These are phyloP conservation scores for Urtica urens DNA, from an alignment of 306 rosid genomes.

Conservation along the genomic window DNA sequence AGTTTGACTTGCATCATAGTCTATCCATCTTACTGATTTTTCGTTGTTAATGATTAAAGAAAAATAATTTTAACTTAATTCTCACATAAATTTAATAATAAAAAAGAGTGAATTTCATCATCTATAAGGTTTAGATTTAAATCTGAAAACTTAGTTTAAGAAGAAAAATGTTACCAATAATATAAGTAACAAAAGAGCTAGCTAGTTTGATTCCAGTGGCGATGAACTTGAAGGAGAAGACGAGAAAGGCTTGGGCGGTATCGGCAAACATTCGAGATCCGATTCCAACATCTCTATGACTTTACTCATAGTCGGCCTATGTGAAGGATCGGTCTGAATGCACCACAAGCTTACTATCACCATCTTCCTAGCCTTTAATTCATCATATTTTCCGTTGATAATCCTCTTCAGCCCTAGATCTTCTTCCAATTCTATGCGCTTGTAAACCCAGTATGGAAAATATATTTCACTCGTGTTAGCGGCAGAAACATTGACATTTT, in stretches of 20 bases:
- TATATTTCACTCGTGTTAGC: slow-evolving; percentile 20
- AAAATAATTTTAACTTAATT: too few species aligned
- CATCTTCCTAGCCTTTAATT: slow-evolving; percentile 14
- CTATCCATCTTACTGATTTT: too few species aligned
- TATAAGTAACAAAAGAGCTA: too few species aligned
- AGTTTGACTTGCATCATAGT: too few species aligned
- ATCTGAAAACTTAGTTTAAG: too few species aligned
- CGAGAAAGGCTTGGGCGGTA: slow-evolving; percentile 27
- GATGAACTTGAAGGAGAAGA: slow-evolving; percentile 22
- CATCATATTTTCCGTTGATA: background rate
- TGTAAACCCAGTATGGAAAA: slow-evolving; percentile 28
- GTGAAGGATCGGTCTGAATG: slow-evolving; percentile 17
- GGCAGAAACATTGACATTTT: slow-evolving; percentile 5
- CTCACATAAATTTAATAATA: too few species aligned
- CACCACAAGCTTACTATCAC: slow-evolving; percentile 25
- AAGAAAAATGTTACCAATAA: too few species aligned
- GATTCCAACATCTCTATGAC: slow-evolving; percentile 33
- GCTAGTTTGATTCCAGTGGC: slow-evolving; percentile 16
- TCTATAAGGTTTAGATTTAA: too few species aligned
- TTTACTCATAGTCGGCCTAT: slow-evolving; percentile 13
- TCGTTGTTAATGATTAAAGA: too few species aligned
- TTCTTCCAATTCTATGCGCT: slow-evolving; percentile 8
- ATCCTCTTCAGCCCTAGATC: slow-evolving; percentile 6
- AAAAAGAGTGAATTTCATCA: too few species aligned
- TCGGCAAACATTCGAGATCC: slow-evolving; percentile 3